These are phyloP conservation scores for Thielaviopsis ethacetica DNA, from an alignment of 2,329 filamentous ascomycete species.

Conservation along the genomic window DNA sequence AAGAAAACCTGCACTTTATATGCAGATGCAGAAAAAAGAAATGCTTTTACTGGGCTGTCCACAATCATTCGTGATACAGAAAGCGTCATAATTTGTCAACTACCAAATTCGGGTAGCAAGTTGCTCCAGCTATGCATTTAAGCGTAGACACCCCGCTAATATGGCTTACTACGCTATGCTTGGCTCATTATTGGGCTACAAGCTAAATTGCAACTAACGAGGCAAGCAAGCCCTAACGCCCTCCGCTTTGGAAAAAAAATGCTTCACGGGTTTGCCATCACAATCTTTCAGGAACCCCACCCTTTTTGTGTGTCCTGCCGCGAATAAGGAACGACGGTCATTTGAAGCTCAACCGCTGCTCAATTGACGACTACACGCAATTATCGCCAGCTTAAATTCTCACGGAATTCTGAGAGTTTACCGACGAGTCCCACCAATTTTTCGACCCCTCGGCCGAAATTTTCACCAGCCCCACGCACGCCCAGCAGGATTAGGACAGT, in stretches of 20 bases:
- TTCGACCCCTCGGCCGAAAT: constrained; percentile 12
- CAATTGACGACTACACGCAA: background rate
- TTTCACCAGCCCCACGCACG: constrained; percentile 12
- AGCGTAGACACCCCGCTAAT: constrained; percentile 4
- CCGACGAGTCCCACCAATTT: constrained; percentile 9
- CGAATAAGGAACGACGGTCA: background rate
- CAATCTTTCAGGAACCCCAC: constrained; percentile 1
- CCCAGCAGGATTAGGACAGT: constrained; percentile 11
- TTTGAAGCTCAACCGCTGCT: background rate
- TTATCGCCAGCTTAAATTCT: background rate
- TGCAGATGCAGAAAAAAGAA: background rate
- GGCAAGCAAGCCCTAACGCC: constrained; percentile 7
- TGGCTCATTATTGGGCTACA: background rate
- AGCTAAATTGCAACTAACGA: constrained; percentile 2
- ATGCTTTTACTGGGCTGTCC: background rate
- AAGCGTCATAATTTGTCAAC: constrained; percentile 8
- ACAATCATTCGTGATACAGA: constrained; percentile 2
- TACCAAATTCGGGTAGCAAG: background rate
- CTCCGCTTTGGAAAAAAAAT: constrained; percentile 7
- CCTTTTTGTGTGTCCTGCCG: constrained; percentile 1
- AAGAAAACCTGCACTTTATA: constrained; percentile 4
- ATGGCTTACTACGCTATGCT: constrained; percentile 1
- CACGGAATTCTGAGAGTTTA: background rate
- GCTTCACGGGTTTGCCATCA: constrained; percentile 3
- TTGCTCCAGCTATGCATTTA: constrained; percentile 3